Conservation (phyloP, 2,329 filamentous ascomycete species). For the Macroventuria anomochaeta region DNA sequence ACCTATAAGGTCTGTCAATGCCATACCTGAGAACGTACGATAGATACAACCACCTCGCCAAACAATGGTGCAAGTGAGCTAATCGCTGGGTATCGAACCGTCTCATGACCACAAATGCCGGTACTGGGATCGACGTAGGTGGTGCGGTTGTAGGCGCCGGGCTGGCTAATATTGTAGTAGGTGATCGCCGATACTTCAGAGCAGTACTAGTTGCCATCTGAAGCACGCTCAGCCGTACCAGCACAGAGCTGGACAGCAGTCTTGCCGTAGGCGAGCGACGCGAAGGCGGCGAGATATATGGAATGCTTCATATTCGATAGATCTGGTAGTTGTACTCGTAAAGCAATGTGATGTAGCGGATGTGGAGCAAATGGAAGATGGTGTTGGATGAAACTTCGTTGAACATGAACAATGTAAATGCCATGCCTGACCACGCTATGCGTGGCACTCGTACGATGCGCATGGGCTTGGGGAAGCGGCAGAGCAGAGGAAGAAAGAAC, state of each 20-base stretch:
- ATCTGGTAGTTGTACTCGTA: conserved; percentile 5
- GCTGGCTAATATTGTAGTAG: conserved; percentile 67
- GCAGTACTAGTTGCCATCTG: conserved; percentile 70
- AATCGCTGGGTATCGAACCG: conserved; percentile 63
- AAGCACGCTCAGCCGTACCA: conserved; percentile 38
- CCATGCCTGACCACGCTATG: neutral
- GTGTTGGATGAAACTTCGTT: neutral
- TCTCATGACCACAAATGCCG: conserved; percentile 61
- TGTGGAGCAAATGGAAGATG: neutral
- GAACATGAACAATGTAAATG: neutral
- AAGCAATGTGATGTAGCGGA: conserved; percentile 11
- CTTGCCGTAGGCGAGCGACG: conserved; percentile 28
- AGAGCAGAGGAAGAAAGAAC: neutral
- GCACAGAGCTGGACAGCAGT: conserved; percentile 44
- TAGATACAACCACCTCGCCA: conserved; percentile 64
- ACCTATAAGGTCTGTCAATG: conserved; percentile 58
- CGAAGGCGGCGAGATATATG: conserved; percentile 21
- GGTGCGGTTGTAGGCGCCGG: conserved; percentile 70
- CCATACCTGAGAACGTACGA: neutral
- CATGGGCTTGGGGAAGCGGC: neutral
- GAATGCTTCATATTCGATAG: conserved; percentile 30
- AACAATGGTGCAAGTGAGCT: conserved; percentile 71
- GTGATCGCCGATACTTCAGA: conserved; percentile 69
- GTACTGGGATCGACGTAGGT: conserved; percentile 64
- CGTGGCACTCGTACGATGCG: neutral